phyloP scores from a whole-genome alignment of 2,329 filamentous ascomycete species.

The Bipolaris sorokiniana region DNA sequence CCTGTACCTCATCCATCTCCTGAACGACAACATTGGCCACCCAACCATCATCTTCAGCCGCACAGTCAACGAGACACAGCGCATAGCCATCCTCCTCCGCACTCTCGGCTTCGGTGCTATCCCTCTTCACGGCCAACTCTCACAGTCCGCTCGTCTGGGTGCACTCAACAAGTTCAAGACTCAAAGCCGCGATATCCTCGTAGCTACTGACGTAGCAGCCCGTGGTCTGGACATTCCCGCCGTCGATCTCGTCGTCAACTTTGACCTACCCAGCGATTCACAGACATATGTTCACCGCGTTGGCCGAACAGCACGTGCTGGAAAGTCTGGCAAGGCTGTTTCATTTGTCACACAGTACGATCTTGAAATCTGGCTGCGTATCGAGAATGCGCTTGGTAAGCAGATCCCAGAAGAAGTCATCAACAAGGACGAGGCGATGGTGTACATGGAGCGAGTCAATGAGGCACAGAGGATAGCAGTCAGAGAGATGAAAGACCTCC shows the following conservation, averaged over 20 bases:
- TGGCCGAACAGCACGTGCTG: slow-evolving; percentile 84
- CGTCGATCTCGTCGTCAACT: slow-evolving; percentile 88
- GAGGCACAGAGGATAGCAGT: slow-evolving; percentile 83
- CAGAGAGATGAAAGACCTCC: slow-evolving; percentile 79
- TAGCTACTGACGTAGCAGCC: slow-evolving; percentile 92
- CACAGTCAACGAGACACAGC: slow-evolving; percentile 89
- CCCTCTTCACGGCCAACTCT: slow-evolving; percentile 89
- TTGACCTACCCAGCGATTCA: slow-evolving; percentile 80
- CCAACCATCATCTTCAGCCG: slow-evolving; percentile 88
- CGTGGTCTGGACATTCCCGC: slow-evolving; percentile 90
- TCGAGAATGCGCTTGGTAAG: slow-evolving; percentile 81
- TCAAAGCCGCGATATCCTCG: slow-evolving; percentile 80
- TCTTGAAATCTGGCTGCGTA: slow-evolving; percentile 77
- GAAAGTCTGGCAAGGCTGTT: slow-evolving; percentile 81
- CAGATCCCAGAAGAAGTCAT: slow-evolving; percentile 72
- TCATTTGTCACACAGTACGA: slow-evolving; percentile 88
- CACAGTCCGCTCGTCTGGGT: slow-evolving; percentile 83
- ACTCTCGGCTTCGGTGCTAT: slow-evolving; percentile 88
- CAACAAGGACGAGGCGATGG: slow-evolving; percentile 83
- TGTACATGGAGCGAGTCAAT: slow-evolving; percentile 76
- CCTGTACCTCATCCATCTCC: slow-evolving; percentile 81
- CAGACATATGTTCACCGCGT: slow-evolving; percentile 93
- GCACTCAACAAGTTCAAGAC: slow-evolving; percentile 89
- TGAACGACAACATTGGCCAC: slow-evolving; percentile 87
- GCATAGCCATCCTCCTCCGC: slow-evolving; percentile 81